A percentile compares a stretch with the other conserved stretches of the same genome.
These are phyloP conservation scores for Paecilomyces variotii DNA, from an alignment of 2,329 filamentous ascomycete genomes.

Conservation along the genomic window DNA sequence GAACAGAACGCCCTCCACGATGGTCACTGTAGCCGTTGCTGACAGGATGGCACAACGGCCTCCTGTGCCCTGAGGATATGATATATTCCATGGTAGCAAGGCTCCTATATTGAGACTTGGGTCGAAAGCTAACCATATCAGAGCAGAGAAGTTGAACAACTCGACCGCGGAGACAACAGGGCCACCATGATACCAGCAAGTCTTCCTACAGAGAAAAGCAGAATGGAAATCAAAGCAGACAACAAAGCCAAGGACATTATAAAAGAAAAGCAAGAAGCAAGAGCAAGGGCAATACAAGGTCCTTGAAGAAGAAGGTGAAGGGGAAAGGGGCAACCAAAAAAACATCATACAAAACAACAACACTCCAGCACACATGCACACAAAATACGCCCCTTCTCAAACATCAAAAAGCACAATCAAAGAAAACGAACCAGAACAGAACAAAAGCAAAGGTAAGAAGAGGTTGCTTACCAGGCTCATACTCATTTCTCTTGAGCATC, in stretches of 20 bases:
- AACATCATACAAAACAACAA: not conserved
- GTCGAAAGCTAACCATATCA: not conserved
- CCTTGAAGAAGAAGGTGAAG: not conserved
- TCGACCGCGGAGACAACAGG: not conserved
- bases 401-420: not conserved
- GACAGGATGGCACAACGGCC: not conserved
- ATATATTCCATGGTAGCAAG: not conserved
- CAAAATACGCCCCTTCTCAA: not conserved
- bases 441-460: slow-evolving; percentile 1
- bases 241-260: not conserved
- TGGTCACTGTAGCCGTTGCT: not conserved
- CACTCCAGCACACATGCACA: not conserved
- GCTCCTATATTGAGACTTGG: not conserved
- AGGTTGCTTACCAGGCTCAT: slow-evolving; percentile 23
- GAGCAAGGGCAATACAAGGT: no score
- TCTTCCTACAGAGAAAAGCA: not conserved
- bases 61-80: no score
- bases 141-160: not conserved
- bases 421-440: not conserved
- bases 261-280: not conserved
- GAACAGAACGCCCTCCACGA: not conserved
- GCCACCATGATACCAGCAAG: not conserved
- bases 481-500: slow-evolving; percentile 38
- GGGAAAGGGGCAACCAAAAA: not conserved
- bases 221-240: not conserved